Evolutionary conservation across 1,284 basidiomycete genomes (phyloP).

Genomic region (Ceratobasidium sp.): DNA sequence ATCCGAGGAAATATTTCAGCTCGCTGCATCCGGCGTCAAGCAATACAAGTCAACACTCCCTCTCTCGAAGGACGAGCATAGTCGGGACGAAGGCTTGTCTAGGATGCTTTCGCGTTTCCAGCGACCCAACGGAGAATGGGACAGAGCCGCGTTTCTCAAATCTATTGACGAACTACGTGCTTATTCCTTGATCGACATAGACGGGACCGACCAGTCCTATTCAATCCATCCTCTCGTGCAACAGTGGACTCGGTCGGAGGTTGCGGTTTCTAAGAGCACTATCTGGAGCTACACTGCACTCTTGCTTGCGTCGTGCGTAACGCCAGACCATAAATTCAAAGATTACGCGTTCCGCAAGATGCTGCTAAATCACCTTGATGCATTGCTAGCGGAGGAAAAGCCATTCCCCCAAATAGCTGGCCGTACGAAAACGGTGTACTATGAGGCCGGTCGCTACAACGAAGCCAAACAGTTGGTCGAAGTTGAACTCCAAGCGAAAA

Average conservation of each 20-base stretch:
- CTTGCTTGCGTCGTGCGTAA: constrained; percentile 13
- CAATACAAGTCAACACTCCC: constrained; percentile 9
- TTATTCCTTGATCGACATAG: constrained; percentile 12
- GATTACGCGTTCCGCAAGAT: constrained; percentile 10
- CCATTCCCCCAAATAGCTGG: background rate
- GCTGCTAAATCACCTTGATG: constrained; percentile 23
- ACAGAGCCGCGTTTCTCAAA: constrained; percentile 1
- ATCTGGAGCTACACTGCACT: background rate
- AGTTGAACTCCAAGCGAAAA: background rate
- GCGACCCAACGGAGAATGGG: background rate
- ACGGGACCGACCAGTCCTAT: background rate
- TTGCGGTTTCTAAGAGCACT: background rate
- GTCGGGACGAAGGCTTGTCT: background rate
- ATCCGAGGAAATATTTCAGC: background rate
- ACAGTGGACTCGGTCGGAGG: constrained; percentile 9
- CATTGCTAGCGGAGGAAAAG: background rate
- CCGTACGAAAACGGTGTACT: background rate
- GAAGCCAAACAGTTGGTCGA: background rate
- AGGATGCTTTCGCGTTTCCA: background rate
- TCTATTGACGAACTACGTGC: background rate
- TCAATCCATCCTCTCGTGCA: constrained; percentile 33
- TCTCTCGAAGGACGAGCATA: background rate
- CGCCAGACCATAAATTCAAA: background rate
- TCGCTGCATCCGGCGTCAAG: background rate
- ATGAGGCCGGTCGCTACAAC: background rate